Percentiles rank a stretch among this genome's conserved stretches.
Conservation (phyloP, 768 basidiomycete genomes). For the Lyophyllum atratum region DNA sequence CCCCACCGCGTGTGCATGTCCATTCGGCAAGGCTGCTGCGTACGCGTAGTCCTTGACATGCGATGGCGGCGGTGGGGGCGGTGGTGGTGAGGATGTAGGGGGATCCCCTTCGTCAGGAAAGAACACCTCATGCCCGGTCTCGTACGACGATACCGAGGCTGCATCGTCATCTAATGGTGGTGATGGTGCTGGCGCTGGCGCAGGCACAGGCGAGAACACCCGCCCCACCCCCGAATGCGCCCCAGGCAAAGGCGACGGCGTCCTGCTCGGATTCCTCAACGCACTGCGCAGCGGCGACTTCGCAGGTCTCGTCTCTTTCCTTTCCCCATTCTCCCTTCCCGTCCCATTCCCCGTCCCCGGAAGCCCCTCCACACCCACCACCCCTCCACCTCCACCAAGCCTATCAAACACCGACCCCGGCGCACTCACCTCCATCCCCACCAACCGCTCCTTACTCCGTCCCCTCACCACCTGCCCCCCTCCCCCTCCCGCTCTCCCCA, state of each 20-base stretch:
- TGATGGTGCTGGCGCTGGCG: neutral
- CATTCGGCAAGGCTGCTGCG: neutral
- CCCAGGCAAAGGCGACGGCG: constrained; percentile 44
- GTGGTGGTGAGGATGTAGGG: neutral
- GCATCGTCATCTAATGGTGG: constrained; percentile 32
- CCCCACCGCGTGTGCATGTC: constrained; percentile 2
- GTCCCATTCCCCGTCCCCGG: neutral
- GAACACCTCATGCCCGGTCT: constrained; percentile 61
- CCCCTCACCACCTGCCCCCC: constrained; percentile 7
- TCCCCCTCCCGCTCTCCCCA: neutral
- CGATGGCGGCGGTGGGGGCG: constrained; percentile 6
- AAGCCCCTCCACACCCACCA: neutral
- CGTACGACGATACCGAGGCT: constrained; percentile 63
- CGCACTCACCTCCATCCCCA: constrained; percentile 23
- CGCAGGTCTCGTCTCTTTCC: constrained; percentile 26
- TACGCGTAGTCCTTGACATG: neutral
- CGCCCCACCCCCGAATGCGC: too few species aligned
- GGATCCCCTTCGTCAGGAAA: constrained; percentile 25
- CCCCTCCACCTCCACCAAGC: neutral
- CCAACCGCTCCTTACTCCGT: neutral
- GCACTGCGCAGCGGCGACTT: constrained; percentile 65
- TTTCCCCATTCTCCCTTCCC: neutral
- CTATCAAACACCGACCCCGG: constrained; percentile 38
- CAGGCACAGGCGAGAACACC: neutral
- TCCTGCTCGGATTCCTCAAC: constrained; percentile 52